Evolutionary conservation across 169 alveolate genomes (phyloP), one percentile per base, ranked within the genome.

Genomic region (Theileria orientalis): DNA sequence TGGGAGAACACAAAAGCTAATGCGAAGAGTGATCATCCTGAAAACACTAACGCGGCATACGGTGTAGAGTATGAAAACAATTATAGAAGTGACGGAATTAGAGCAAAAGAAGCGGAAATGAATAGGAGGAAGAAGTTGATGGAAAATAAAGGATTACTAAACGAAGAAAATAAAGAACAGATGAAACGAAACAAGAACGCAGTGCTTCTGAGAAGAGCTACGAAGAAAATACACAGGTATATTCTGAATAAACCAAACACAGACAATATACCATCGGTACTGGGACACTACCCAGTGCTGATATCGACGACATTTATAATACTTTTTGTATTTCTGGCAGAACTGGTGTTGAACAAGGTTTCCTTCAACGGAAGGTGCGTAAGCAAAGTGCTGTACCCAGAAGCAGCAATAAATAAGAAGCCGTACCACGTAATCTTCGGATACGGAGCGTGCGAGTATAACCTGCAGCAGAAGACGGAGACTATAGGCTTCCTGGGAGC

Each of bases 401-500:
- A 52, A 0, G 40, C 60, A 40, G 66, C 62, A 21, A 70, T 37
- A 46, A 37, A 16, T 21, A 14, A 32, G 32, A 77, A 71, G 27
- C 94, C 94, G 0, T 90, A 77, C 67, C 72, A 69, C 33, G 91
- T 90, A 6, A 86, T 80, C 30, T 71, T 86, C 30, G 95, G 95
- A 19, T 91, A 91, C 66, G 95, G 95, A 21, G 95, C 94, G n/a
- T 91, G 95, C 76, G 93, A 91, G 67, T 76, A 89, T 68, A 91
- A 91, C 67, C 71, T 88, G 54, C 86, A 84, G 13, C 61, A 74
- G 11, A 37, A 73, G 30, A 87, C 91, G 7, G 54, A 57, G 0
- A 78, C 69, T 44, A 62, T 90, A 13, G 88, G 67, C 16, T 72
- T 87, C 14, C 5, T 89, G 16, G 95, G 95, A 13, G 40, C 40